Evolutionary conservation across 805 yeast species (phyloP).

Genomic region (Candida sakaeoensis): DNA sequence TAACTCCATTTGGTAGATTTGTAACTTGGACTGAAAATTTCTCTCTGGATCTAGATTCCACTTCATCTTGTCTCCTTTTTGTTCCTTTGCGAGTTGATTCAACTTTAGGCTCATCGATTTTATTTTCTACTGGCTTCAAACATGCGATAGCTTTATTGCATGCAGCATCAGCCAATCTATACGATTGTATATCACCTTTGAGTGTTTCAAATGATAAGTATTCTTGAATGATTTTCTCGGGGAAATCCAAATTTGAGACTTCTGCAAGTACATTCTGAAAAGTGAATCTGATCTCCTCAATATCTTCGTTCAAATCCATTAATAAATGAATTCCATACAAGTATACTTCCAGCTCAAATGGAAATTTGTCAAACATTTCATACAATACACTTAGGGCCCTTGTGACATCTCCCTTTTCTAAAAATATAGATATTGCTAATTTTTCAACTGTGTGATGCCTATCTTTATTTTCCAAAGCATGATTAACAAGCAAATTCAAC

Average conservation of each 20-base stretch:
- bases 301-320: not conserved
- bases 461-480: conserved; percentile 22
- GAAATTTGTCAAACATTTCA: conserved; percentile 21
- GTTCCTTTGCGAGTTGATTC: not conserved
- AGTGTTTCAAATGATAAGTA: conserved; percentile 35
- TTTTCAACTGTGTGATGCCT: conserved; percentile 44
- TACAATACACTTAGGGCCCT: conserved; percentile 23
- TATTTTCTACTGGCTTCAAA: not conserved
- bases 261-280: conserved; percentile 28
- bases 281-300: conserved; percentile 17
- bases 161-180: conserved; percentile 19
- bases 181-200: conserved; percentile 24
- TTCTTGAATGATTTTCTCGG: conserved; percentile 47
- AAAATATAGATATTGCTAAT: conserved; percentile 31
- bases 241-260: conserved; percentile 41
- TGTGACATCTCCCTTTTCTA: conserved; percentile 23
- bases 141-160: conserved; percentile 19
- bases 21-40: conserved; percentile 51
- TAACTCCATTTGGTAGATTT: conserved; percentile 39
- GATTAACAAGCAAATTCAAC: conserved; percentile 17
- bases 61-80: conserved; percentile 10
- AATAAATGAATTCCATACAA: conserved; percentile 22
- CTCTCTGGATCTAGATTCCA: conserved; percentile 51
- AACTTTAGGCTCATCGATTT: conserved; percentile 1
- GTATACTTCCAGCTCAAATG: conserved; percentile 46